Base-by-base conservation (phyloP, 306 rosid genomes). In the Dryas alaskensis region DNA sequence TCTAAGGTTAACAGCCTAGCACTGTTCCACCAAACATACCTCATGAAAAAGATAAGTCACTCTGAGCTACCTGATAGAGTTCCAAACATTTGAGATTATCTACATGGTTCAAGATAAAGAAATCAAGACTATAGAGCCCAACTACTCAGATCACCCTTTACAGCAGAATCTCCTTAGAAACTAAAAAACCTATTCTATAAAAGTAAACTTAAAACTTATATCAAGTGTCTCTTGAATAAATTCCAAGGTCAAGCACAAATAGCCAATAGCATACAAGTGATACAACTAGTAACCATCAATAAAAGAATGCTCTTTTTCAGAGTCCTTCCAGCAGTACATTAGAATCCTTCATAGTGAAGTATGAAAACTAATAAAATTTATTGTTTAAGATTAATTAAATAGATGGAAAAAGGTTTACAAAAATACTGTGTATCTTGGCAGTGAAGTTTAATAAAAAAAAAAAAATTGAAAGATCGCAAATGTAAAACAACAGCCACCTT, bases 401-500 rank as follows among this genome's bases (percentile, higher is more conserved):
- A 10, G 16, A 57, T 22, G 40, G 62, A 22, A 22, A 3, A 22
- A 22, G 13, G 62, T 57, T 57, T 25, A 57, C 39, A 57, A 10
- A 57, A 52, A 52, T 25, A 57, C 4, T 57, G 4, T 10, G 40
- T 52, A 52, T 5, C 52, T 31, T 31, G 6, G 19, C 14, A 65
- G 8, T 67, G 22, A 49, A 67, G 54, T 49, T 67, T 48, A 12
- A 47, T 67, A 14, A 8, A 4, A 67, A 45, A 67, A 7, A 27
- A 67, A 45, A 67, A 16, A 44, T 49, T 52, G 8, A 48, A 67
- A 48, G 57, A 54, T 40, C 37, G 37, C 3, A 31, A 16, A 43
- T 5, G 40, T 44, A 58, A 52, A 42, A 57, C 4, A 44, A 65
- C 65, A 55, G 54, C 66, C 64, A 57, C 42, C 52, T 69, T 52